These are phyloP conservation scores for Collybia sordida DNA, from an alignment of 768 basidiomycete species.

Conservation along the genomic window DNA sequence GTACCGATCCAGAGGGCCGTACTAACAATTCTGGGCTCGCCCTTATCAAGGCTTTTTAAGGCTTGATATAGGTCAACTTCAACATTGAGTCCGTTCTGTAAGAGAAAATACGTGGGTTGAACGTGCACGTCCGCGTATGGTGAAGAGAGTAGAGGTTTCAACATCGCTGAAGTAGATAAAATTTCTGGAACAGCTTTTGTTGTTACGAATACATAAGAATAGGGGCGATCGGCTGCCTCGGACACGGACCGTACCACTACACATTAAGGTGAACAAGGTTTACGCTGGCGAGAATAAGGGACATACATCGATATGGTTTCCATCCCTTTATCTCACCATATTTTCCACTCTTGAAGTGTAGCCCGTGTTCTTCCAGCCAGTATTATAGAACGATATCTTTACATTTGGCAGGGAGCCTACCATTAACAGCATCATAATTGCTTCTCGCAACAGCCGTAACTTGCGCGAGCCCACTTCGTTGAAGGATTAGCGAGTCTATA, in stretches of 20 bases:
- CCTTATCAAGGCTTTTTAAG: slow-evolving; percentile 35
- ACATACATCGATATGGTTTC: slow-evolving; percentile 61
- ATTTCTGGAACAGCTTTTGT: slow-evolving; percentile 76
- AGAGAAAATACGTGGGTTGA: slow-evolving; percentile 59
- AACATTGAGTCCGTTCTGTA: slow-evolving; percentile 75
- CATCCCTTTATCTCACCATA: slow-evolving; percentile 59
- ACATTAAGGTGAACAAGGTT: background rate
- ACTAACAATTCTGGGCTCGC: slow-evolving; percentile 52
- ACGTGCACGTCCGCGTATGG: slow-evolving; percentile 43
- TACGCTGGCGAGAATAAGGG: background rate
- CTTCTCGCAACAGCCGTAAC: slow-evolving; percentile 76
- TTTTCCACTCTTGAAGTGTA: slow-evolving; percentile 56
- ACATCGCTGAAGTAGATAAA: slow-evolving; percentile 50
- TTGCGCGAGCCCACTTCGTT: slow-evolving; percentile 55
- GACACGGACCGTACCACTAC: slow-evolving; percentile 58
- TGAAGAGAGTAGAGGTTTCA: slow-evolving; percentile 52
- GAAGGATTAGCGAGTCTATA: slow-evolving; percentile 55
- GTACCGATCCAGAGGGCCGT: slow-evolving; percentile 55
- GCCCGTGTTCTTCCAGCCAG: slow-evolving; percentile 42
- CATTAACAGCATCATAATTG: slow-evolving; percentile 57
- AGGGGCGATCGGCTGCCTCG: slow-evolving; percentile 60
- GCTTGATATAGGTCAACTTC: slow-evolving; percentile 65
- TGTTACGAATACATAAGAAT: slow-evolving; percentile 64
- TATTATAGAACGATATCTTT: background rate
- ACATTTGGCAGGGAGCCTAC: slow-evolving; percentile 23